phyloP scores from a whole-genome alignment of 371 early-diverging fungal species.

The Coemansia sp. region DNA sequence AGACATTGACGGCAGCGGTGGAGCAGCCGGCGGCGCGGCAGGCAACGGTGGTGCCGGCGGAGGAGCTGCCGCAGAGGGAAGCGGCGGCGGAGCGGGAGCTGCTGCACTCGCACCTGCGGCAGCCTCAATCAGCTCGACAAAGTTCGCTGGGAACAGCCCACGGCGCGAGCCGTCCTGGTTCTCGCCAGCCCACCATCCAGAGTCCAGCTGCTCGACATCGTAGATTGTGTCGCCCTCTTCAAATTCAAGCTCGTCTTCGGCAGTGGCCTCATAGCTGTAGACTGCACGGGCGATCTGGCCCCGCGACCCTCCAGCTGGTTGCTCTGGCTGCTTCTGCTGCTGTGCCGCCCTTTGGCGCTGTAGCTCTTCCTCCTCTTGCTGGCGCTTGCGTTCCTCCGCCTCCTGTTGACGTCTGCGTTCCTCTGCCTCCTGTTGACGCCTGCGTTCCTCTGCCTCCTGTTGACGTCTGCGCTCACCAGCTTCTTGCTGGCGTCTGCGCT shows the following conservation, averaged over 20 bases:
- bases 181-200: conserved; percentile 93
- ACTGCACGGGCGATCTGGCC: conserved; percentile 65
- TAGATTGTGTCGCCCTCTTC: conserved; percentile 80
- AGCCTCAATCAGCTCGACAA: conserved; percentile 66
- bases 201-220: conserved; percentile 82
- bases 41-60: conserved; percentile 15
- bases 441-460: neutral
- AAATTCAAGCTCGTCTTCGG: conserved; percentile 83
- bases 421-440: neutral
- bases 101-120: neutral
- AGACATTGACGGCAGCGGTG: too few species aligned
- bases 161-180: conserved; percentile 73
- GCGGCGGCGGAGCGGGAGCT: conserved; percentile 1
- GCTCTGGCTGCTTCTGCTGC: conserved; percentile 33
- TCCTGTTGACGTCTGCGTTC: too few species aligned
- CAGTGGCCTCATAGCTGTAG: conserved; percentile 74
- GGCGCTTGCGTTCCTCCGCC: neutral
- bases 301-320: conserved; percentile 9
- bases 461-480: neutral
- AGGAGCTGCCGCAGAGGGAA: conserved; percentile 1
- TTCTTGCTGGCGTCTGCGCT: conserved; percentile 22
- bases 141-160: conserved; percentile 87
- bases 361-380: neutral
- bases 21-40: neutral
- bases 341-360: neutral